Base-by-base conservation (phyloP, 495 filamentous ascomycete genomes). In the Penicillium lagena region DNA sequence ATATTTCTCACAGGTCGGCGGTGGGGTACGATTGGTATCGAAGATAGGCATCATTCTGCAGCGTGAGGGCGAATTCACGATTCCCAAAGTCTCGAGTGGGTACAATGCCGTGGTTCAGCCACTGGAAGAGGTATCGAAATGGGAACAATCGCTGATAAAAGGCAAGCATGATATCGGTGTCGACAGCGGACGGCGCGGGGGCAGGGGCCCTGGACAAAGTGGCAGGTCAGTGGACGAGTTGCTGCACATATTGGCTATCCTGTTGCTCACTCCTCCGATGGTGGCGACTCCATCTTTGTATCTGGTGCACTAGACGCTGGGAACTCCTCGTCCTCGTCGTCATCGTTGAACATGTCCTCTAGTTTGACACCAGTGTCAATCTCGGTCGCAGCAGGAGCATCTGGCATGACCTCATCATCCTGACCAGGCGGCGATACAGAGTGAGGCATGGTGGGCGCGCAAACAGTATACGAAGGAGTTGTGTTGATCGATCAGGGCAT, bases 61-160 rank as follows among this genome's bases (percentile, higher is more conserved):
- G 69, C 3, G 89, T 95, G 52, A 99, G 88, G 12, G 90, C 88
- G 57, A 99, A 96, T 60, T 99, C 93, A 42, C 93, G 86, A 57
- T 96, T 88, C 11, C 75, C 79, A 61, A 97, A 97, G 58, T 97
- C 90, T 46, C 81, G 81, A 2, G 83, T 82, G 0, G 94, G 93
- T 7, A 80, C 76, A 27, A 90, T 82, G 37, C 86, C 87, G 62
- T 99, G 93, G 59, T 97, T 97, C 12, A 99, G 79, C 93, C 93
- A 99, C 63, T 96, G 90, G 68, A 96, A 97, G 17, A 96, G 81
- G 52, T 87, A 83, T 29, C 93, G 83, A 72, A 94, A 99, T 7
- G 93, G 93, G 60, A 97, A 97, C 32, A 97, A 79, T 34, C 93
- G 88, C 59, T 94, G 87, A 57, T 99, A 99, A 66, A 96, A 99